A percentile compares a stretch with the other conserved stretches of the same genome.
Evolutionary conservation across 2,329 filamentous ascomycete species (phyloP).

Genomic region (Neonectria sp.): DNA sequence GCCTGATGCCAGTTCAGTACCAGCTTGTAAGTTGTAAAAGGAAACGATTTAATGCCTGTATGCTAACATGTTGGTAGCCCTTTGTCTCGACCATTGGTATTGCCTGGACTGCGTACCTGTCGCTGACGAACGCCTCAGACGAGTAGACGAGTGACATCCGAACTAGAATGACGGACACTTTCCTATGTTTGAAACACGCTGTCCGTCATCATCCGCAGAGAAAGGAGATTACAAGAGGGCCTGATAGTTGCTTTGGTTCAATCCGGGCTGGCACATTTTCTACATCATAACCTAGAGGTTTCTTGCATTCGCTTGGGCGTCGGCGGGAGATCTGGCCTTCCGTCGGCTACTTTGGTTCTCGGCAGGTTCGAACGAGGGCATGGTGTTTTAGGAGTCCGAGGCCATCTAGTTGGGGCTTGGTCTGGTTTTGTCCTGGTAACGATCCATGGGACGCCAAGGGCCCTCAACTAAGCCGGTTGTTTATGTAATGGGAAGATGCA

Average conservation of each 20-base stretch:
- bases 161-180: neutral
- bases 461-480: neutral
- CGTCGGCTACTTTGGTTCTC: conserved; percentile 9
- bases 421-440: neutral
- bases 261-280: conserved; percentile 11
- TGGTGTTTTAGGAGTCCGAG: conserved; percentile 22
- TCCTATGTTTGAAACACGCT: conserved; percentile 12
- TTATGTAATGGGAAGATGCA: neutral
- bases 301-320: conserved; percentile 22
- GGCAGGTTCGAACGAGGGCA: conserved; percentile 1
- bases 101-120: conserved; percentile 97
- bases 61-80: conserved; percentile 70
- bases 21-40: conserved; percentile 81
- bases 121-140: conserved; percentile 89
- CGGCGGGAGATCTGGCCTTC: neutral
- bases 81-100: conserved; percentile 98
- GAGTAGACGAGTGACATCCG: conserved; percentile 58
- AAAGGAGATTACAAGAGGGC: neutral
- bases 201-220: neutral
- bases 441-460: neutral
- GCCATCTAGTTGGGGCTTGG: neutral
- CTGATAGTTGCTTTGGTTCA: conserved; percentile 2
- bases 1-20: conserved; percentile 93
- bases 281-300: conserved; percentile 14
- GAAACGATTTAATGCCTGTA: neutral